Evolutionary conservation across 2,329 filamentous ascomycete species (phyloP).

Genomic region (Tolypocladium cylindrosporum): DNA sequence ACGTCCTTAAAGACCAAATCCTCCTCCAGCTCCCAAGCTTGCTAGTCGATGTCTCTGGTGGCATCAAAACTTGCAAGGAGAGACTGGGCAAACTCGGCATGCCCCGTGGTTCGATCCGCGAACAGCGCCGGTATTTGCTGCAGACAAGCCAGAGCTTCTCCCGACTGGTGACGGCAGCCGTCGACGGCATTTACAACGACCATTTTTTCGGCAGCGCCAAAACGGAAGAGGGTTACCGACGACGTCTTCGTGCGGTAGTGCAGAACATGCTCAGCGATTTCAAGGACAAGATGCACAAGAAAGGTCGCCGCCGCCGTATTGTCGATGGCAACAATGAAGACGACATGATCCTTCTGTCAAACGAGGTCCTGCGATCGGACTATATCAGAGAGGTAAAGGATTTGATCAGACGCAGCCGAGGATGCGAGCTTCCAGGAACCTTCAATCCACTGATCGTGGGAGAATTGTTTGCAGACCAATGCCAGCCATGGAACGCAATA

Average conservation of each 20-base stretch:
- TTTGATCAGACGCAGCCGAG: slow-evolving; percentile 13
- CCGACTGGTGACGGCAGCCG: slow-evolving; percentile 30
- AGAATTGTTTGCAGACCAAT: slow-evolving; percentile 52
- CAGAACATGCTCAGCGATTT: slow-evolving; percentile 35
- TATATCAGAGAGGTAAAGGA: slow-evolving; percentile 12
- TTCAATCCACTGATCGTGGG: slow-evolving; percentile 50
- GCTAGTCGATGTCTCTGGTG: slow-evolving; percentile 29
- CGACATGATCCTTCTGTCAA: neutral
- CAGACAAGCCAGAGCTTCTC: slow-evolving; percentile 34
- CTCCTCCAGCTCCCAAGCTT: slow-evolving; percentile 32
- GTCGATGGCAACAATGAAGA: slow-evolving; percentile 4
- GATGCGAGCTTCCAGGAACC: slow-evolving; percentile 46
- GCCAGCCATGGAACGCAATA: slow-evolving; percentile 39
- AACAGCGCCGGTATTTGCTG: slow-evolving; percentile 40
- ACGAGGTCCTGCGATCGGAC: slow-evolving; percentile 1
- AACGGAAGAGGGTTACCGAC: slow-evolving; percentile 21
- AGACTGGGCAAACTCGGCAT: slow-evolving; percentile 37
- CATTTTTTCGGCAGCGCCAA: slow-evolving; percentile 35
- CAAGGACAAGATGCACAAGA: slow-evolving; percentile 25
- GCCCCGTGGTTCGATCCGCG: slow-evolving; percentile 29
- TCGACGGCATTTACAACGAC: slow-evolving; percentile 41
- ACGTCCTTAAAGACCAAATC: slow-evolving; percentile 38
- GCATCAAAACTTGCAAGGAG: slow-evolving; percentile 21
- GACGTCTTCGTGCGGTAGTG: slow-evolving; percentile 42
- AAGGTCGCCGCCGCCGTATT: slow-evolving; percentile 30